Base-by-base conservation (phyloP, 805 yeast species). In the Diddensiella santjacobensis region DNA sequence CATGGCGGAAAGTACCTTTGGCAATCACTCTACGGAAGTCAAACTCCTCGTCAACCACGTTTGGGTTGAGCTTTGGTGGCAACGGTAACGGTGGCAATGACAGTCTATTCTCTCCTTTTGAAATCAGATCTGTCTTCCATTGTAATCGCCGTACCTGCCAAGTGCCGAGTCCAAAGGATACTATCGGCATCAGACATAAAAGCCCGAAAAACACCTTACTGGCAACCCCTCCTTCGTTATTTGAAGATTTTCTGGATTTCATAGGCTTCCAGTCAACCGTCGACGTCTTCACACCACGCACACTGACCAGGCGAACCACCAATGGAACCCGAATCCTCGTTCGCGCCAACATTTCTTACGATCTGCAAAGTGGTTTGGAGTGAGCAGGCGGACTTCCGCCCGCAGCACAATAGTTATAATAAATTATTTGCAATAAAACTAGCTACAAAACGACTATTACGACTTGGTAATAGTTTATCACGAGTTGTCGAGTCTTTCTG, bases 81-180 rank as follows among this genome's bases (percentile, higher is more conserved):
- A 91, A 67, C 3, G 83, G 83, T 19, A 83, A 69, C 0, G 96
- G 84, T 2, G 82, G 81, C 49, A 78, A 77, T 0, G 90, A 81
- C 57, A 93, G 69, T 54, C 90, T 71, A 59, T 87, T 88, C 64
- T 93, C 97, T 59, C 91, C 82, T 18, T 78, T 76, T 2, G 95
- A 83, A 52, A 93, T 84, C 52, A 93, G 72, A 52, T 82, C 78
- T 20, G 81, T 84, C 65, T 93, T 93, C 99, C 99, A 93, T 51
- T 78, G 73, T 43, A 93, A 69, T 55, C 99, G 74, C 58, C 79
- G 72, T 40, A 87, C 80, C 69, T 93, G 99, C 99, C 99, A 93
- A 48, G 89, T 78, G 1, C 98, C 99, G 39, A 93, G 70, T 41
- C 81, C 83, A 63, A 91, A 86, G 8, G 96, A 80, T 2, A 89